Evolutionary conservation across 305 asterid genomes (phyloP), one percentile per base, ranked within the genome.

Genomic region (Plantago lanceolata): DNA sequence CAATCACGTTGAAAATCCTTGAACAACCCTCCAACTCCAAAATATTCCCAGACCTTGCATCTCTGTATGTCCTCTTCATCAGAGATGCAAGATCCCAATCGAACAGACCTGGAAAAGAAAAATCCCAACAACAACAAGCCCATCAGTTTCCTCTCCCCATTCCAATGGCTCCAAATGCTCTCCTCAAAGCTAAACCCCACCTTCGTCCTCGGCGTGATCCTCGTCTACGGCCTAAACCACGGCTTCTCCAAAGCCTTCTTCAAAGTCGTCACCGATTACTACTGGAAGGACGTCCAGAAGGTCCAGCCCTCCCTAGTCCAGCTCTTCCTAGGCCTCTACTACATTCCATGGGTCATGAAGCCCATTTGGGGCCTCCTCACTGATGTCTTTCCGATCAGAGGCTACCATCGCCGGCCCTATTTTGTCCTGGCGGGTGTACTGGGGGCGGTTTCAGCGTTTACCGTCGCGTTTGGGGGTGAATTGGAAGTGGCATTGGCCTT

Each of bases 241-340:
- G 92, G 88, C 59, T 82, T 85, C 29, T 63, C 84, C 3, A 69
- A 77, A 5, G 65, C 88, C 0, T 80, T 79, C 50, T 80, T 80
- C 80, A 78, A 69, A 61, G 88, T 84, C 8, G 86, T 82, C 19
- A 77, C 86, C 0, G 88, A 82, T 61, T 82, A 76, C 66, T 85
- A 86, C 62, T 79, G 84, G 94, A 85, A 86, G 64, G 94, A 84
- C 65, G 82, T 81, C 11, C 94, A 83, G 2, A 81, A 80, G 37
- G 72, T 83, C 14, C 88, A 86, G 49, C 94, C 88, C 24, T 86
- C 90, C 0, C 63, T 66, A 2, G 86, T 75, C 12, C 90, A 81
- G 52, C 76, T 86, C 59, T 84, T 76, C 55, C 64, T 75, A 20
- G 88, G 90, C 17, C 55, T 86, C 0, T 78, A 76, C 54, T 76